Evolutionary conservation across 345 rosid species (phyloP), one percentile per base, ranked within the genome.

Genomic region (Carallia brachiata): DNA sequence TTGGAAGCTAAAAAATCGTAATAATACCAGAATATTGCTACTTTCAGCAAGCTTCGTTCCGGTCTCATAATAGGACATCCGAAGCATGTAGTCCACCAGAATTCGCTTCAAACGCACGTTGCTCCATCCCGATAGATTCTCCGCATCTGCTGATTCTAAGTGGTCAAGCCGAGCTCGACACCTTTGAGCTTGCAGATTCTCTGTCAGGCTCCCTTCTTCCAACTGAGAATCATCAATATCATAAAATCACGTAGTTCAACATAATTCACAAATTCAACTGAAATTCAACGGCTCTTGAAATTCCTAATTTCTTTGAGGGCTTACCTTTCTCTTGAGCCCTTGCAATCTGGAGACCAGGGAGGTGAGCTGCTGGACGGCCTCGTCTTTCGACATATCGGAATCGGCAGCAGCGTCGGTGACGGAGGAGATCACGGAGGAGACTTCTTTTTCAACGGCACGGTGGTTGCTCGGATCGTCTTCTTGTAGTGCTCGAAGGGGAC

Each of bases 401-500:
- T 85, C 87, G 63, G 90, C 89, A n/a, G n/a, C n/a, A 70, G 76
- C 82, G 53, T 84, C 94, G 13, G 74, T 70, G 70, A 90, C 88
- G 72, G 81, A 75, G 52, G 94, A 84, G 3, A 90, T 77, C 44
- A 95, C 89, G 50, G 94, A 70, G 18, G 91, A 73, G 10, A 95
- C 82, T 63, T 95, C 99, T 70, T 95, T 95, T 88, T 92, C 98
- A 37, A 84, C 74, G 55, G 68, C 69, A 4, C 99, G 90, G 75
- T 92, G 92, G 82, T 92, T 90, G 40, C 68, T 62, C 99, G 93
- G 81, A 89, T 92, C 84, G 91, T 85, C 77, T 92, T 95, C 86
- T 89, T 92, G 87, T 86, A 92, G 81, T 90, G 90, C 83, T 95
- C 99, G 83, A 92, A 95, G 6, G 99, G 99, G 19, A 92, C 98